phyloP scores from a whole-genome alignment of 176 grass and related monocot species.

The Oryza australiensis region DNA sequence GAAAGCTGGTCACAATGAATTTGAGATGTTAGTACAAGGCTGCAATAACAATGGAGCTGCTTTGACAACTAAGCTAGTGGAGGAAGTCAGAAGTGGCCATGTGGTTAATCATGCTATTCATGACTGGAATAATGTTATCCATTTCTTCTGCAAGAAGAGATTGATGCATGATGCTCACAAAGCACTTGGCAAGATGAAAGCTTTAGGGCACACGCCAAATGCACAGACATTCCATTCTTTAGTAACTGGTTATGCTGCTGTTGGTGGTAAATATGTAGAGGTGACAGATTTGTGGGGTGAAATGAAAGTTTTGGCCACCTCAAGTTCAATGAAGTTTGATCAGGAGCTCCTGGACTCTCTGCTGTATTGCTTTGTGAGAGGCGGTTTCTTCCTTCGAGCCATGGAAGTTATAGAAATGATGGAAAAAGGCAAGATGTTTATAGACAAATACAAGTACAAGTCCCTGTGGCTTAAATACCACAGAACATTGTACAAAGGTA shows the following conservation, averaged over 20 bases:
- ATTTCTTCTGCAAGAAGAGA: slow-evolving; percentile 96
- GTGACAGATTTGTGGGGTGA: slow-evolving; percentile 94
- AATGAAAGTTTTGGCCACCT: slow-evolving; percentile 76
- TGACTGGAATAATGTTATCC: slow-evolving; percentile 90
- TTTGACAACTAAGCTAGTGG: slow-evolving; percentile 68
- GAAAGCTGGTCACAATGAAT: slow-evolving; percentile 49
- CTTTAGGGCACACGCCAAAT: slow-evolving; percentile 76
- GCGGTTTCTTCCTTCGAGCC: slow-evolving; percentile 91
- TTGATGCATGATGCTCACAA: slow-evolving; percentile 88
- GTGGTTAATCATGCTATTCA: slow-evolving; percentile 62
- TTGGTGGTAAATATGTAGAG: slow-evolving; percentile 85
- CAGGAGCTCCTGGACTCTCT: slow-evolving; percentile 86
- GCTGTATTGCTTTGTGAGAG: slow-evolving; percentile 94
- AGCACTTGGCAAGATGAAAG: slow-evolving; percentile 80
- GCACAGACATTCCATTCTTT: slow-evolving; percentile 79
- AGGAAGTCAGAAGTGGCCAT: slow-evolving; percentile 69
- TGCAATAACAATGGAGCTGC: slow-evolving; percentile 41
- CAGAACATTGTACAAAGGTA: slow-evolving; percentile 74
- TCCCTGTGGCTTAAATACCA: slow-evolving; percentile 96
- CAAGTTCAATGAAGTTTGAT: slow-evolving; percentile 74
- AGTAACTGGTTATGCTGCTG: slow-evolving; percentile 70
- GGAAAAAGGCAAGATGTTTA: slow-evolving; percentile 71
- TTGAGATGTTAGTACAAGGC: slow-evolving; percentile 46
- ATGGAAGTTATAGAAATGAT: slow-evolving; percentile 93
- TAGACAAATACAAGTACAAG: slow-evolving; percentile 95